Evolutionary conservation across 305 asterid genomes (phyloP), one percentile per base, ranked within the genome.

Genomic region (Fraxinus sp.): DNA sequence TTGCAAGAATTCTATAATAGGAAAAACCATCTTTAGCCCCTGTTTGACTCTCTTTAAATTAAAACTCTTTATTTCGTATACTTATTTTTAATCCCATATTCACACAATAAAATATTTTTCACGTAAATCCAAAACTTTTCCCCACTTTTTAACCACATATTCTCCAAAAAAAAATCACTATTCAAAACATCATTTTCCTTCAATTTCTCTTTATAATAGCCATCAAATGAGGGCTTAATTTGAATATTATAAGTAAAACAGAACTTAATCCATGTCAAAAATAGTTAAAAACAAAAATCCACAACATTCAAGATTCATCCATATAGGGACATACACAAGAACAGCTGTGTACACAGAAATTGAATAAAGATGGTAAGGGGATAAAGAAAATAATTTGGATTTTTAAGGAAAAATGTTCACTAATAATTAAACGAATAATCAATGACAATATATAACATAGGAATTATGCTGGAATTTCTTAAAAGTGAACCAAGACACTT

Each of bases 1-100:
- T 96, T 41, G 99, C 98, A 73, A 96, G 97, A 86, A 96, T 93
- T 89, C 98, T 96, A 86, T 81, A 87, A 82, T 10, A 41, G 22
- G 84, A 49, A 9, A 78, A 73, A 59, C 71, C 80, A 70, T 46
- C 55, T 46, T 46, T 46, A 46, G 55, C 55, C 55, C 18, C 5
- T 43, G 5, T 46, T 46, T 46, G 55, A 46, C 55, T 46, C 55
- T 46, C 52, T 43, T 11, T 46, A 46, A 46, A 46, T 46, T 46
- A 46, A 46, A 46, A 46, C 5, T 46, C 55, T 13, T 46, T 46
- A 46, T 46, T 43, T 46, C 55, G 1, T 5, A 46, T 43, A 43
- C 16, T 46, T 16, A 46, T 46, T 46, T 43, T 46, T 46, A 11
- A 46, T 1, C 16, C 11, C n/a, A 13, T 3, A 41, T 13, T 46